A percentile compares a stretch with the other conserved stretches of the same genome.
Conservation (phyloP, 495 filamentous ascomycete genomes). For the Trichoderma virens region DNA sequence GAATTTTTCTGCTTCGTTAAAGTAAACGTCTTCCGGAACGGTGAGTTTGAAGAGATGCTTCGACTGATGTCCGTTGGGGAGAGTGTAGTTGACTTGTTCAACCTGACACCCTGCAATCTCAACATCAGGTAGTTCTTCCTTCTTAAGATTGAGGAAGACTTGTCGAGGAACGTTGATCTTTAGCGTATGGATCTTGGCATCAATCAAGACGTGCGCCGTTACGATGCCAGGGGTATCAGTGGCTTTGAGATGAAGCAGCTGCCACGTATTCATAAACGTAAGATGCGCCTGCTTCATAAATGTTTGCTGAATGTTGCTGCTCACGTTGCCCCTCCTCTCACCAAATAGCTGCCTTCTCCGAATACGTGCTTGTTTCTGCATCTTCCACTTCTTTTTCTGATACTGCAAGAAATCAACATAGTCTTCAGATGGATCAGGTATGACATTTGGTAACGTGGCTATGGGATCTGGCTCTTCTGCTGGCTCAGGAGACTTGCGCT, state of each 20-base stretch:
- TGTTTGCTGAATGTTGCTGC: slow-evolving; percentile 72
- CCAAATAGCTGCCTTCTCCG: slow-evolving; percentile 89
- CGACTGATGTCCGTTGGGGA: slow-evolving; percentile 93
- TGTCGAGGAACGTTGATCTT: slow-evolving; percentile 85
- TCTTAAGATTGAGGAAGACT: slow-evolving; percentile 85
- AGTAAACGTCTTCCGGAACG: slow-evolving; percentile 80
- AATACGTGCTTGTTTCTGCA: slow-evolving; percentile 85
- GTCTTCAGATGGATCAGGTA: slow-evolving; percentile 81
- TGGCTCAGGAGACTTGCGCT: slow-evolving; percentile 70
- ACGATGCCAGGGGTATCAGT: slow-evolving; percentile 80
- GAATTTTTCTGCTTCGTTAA: slow-evolving; percentile 75
- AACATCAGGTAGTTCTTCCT: slow-evolving; percentile 78
- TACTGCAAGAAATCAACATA: slow-evolving; percentile 87
- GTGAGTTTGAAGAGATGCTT: slow-evolving; percentile 90
- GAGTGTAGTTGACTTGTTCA: slow-evolving; percentile 82
- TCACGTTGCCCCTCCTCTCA: slow-evolving; percentile 59
- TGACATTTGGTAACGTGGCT: slow-evolving; percentile 70
- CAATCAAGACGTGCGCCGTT: slow-evolving; percentile 84
- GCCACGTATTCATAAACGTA: slow-evolving; percentile 87
- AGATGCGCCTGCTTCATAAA: slow-evolving; percentile 88
- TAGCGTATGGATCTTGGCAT: slow-evolving; percentile 77
- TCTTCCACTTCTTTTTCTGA: slow-evolving; percentile 98
- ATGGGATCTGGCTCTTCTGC: slow-evolving; percentile 66
- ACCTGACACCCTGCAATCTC: slow-evolving; percentile 80
- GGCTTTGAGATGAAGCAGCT: slow-evolving; percentile 77